Base-by-base conservation (phyloP, 2,329 filamentous ascomycete genomes). In the Nemania sp. region DNA sequence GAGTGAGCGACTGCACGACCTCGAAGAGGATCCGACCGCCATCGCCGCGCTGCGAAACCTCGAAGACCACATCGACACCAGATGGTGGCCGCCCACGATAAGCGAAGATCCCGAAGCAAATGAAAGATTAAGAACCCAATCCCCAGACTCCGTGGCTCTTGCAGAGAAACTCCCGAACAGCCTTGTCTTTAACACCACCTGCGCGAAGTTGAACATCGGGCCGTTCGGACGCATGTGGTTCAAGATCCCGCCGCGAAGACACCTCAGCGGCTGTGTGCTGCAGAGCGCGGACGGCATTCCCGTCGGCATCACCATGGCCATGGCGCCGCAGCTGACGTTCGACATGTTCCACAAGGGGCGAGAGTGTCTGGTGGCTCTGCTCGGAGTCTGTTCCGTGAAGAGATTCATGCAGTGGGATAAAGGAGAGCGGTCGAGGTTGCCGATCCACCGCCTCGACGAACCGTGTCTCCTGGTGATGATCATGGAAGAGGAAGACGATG, bases 341-440 rank as follows among this genome's bases (percentile, higher is more conserved):
- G 34, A 45, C 19, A 15, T 49, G 45, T 45, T 37, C 15, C 23
- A 26, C 3, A 40, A 44, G 14, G 26, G 22, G 20, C 30, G 23
- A 36, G 24, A 45, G 15, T 49, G 24, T 31, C 45, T 54, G 15
- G 39, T 54, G 20, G 39, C 40, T 14, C 45, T 44, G 33, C 9
- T 49, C 2, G 33, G 45, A 15, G 28, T 54, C 9, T 54, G 45
- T 31, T 34, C 45, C 23, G 23, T n/a, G 6, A 49, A 44, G 40
- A 42, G 51, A 40, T 39, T n/a, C 8, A 54, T 54, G 46, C 46
- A 46, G 26, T 46, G 46, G 45, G 33, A 54, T 30, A 39, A 50
- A 17, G 41, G 47, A 3, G 19, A 52, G 24, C 23, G 14, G 15
- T 23, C 12, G 7, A 31, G 15, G 3, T 22, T 53, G 6, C 14